Conservation (phyloP, 768 basidiomycete genomes). For the Cystobasidium tubakii region DNA sequence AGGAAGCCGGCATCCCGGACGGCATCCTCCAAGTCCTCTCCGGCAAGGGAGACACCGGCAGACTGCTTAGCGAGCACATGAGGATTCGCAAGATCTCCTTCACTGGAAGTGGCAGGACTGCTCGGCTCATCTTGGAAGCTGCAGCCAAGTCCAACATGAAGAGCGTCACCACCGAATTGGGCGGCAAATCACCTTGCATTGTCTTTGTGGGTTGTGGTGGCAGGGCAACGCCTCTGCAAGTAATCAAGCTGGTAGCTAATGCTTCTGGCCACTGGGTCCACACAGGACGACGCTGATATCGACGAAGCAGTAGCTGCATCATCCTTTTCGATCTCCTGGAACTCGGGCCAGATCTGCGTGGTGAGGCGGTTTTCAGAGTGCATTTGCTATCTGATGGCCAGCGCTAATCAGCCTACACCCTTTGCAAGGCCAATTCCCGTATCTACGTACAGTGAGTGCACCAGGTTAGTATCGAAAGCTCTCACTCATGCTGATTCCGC, state of each 20-base stretch:
- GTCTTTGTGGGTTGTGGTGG: no score
- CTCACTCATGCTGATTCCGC: no score
- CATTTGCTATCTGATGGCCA: no score
- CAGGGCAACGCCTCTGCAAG: no score
- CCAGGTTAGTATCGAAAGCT: no score
- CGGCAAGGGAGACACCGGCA: slow-evolving; percentile 40
- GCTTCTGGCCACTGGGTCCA: no score
- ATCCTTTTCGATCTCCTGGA: slow-evolving; percentile 29
- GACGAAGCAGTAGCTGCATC: no score
- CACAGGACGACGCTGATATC: slow-evolving; percentile 37
- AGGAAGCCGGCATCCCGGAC: slow-evolving; percentile 43
- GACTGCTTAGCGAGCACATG: slow-evolving; percentile 42
- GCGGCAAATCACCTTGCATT: slow-evolving; percentile 35
- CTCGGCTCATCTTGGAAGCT: slow-evolving; percentile 37
- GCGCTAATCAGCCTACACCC: slow-evolving; percentile 38
- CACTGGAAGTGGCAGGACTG: slow-evolving; percentile 37
- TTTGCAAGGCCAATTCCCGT: slow-evolving; percentile 23
- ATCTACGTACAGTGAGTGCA: no score
- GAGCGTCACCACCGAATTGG: slow-evolving; percentile 45
- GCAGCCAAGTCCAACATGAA: slow-evolving; percentile 45
- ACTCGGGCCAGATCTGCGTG: slow-evolving; percentile 41
- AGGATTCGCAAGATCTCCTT: slow-evolving; percentile 44
- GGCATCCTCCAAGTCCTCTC: slow-evolving; percentile 43
- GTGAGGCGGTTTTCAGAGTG: no score
- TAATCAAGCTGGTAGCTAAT: no score